Evolutionary conservation across 179 eudicot species (phyloP), one percentile per base, ranked within the genome.

Genomic region (Spergularia azorica): DNA sequence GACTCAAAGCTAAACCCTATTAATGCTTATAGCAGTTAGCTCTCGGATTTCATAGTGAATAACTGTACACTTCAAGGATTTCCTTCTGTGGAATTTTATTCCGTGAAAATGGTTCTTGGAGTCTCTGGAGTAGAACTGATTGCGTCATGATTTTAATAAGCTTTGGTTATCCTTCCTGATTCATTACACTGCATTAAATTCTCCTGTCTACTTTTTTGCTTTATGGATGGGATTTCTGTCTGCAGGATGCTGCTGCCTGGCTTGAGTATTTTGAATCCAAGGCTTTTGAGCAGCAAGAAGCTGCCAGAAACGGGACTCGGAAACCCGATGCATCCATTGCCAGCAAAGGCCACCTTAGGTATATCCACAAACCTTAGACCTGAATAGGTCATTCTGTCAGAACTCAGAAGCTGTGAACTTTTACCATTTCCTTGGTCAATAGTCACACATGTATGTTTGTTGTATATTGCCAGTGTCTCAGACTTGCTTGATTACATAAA

Each of bases 221-320:
- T 72, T 55, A 76, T 76, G 59, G 43, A 48, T 76, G 16, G 64
- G 41, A 7, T 72, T 73, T 59, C 68, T 9, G 68, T 58, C 63
- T 84, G 81, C 90, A 96, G 99, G 99, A 96, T 87, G 99, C 99
- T 80, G 98, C 98, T 86, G 99, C 99, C 78, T 96, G 99, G 99
- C 93, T 96, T 14, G 99, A 96, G 82, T 96, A 96, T 89, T 96
- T 96, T 81, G 99, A 96, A 83, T 96, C 99, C 56, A 96, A 96
- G 93, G 98, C 98, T 79, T 90, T 94, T 88, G 99, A 96, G 83
- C 99, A 96, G 80, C 98, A 96, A 88, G 99, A 96, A 89, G 99
- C 99, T 84, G 99, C 98, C 63, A 79, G 96, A 82, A 94, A 96
- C 82, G 99, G 99, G 63, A 96, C 97, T 67, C 82, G 90, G 77